These are phyloP conservation scores for Kregervanrija pseudodelftensis DNA, from an alignment of 805 yeast species.

Conservation along the genomic window DNA sequence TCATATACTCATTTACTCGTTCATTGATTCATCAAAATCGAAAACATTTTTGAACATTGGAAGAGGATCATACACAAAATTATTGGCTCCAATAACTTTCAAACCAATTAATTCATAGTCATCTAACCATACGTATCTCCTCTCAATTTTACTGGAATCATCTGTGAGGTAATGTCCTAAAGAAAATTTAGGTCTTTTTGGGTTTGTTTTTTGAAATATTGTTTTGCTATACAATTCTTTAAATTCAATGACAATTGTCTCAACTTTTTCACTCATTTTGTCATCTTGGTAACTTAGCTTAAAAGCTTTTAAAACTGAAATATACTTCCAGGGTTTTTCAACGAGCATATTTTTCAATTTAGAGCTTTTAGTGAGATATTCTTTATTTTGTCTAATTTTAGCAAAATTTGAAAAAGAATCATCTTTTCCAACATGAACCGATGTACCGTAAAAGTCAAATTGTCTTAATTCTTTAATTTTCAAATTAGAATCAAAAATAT, in stretches of 20 bases:
- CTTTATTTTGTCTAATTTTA: slow-evolving; percentile 1
- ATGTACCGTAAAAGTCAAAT: not conserved
- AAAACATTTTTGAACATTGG: not conserved
- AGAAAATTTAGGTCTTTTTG: slow-evolving; percentile 4
- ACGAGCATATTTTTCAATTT: not conserved
- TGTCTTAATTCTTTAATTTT: not conserved
- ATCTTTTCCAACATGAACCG: not conserved
- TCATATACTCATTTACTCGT: too few relatives aligned
- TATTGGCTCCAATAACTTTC: not conserved
- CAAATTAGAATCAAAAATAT: not conserved
- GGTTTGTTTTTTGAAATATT: not conserved
- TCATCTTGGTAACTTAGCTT: not conserved
- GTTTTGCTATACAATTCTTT: slow-evolving; percentile 3
- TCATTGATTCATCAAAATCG: not conserved
- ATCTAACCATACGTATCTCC: slow-evolving; percentile 4
- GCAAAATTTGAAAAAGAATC: slow-evolving; percentile 1
- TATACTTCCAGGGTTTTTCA: slow-evolving; percentile 3
- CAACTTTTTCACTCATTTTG: not conserved
- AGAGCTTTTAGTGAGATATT: not conserved
- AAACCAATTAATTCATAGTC: slow-evolving; percentile 6
- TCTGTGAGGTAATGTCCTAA: slow-evolving; percentile 1
- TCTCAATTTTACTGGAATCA: not conserved
- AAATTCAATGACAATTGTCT: slow-evolving; percentile 3
- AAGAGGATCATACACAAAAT: slow-evolving; percentile 3
- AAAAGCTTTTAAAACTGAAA: slow-evolving; percentile 1